Evolutionary conservation across 306 rosid species (phyloP).

Genomic region (Cicer pinnatifidum): DNA sequence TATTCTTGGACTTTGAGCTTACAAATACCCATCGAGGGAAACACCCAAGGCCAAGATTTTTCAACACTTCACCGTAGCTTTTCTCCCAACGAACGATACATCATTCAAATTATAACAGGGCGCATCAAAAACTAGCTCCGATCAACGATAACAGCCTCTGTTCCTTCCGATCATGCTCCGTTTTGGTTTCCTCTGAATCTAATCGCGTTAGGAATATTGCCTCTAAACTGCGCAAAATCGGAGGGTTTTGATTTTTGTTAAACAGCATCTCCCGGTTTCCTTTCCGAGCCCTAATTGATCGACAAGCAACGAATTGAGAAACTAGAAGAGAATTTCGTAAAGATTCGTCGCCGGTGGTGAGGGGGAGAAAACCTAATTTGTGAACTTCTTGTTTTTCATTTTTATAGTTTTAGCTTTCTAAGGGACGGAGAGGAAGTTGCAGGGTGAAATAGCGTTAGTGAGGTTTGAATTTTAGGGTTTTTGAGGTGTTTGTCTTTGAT

Average conservation of each 20-base stretch:
- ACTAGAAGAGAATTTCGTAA: neutral
- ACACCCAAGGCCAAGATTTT: neutral
- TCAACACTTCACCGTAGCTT: slow-evolving; percentile 4
- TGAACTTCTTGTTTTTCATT: neutral
- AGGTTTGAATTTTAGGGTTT: slow-evolving; percentile 39
- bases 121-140: slow-evolving; percentile 24
- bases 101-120: slow-evolving; percentile 8
- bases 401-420: neutral
- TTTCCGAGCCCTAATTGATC: slow-evolving; percentile 33
- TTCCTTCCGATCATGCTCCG: slow-evolving; percentile 9
- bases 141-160: slow-evolving; percentile 15
- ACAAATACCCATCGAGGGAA: slow-evolving; percentile 29
- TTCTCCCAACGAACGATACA: slow-evolving; percentile 7
- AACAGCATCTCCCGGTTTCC: slow-evolving; percentile 8
- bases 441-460: slow-evolving; percentile 23
- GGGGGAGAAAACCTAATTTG: slow-evolving; percentile 42
- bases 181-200: neutral
- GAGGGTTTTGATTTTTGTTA: slow-evolving; percentile 36
- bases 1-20: neutral
- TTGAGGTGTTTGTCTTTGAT: slow-evolving; percentile 21
- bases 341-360: slow-evolving; percentile 29
- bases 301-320: slow-evolving; percentile 4
- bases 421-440: neutral
- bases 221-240: slow-evolving; percentile 1
- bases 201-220: neutral